Evolutionary conservation across 2,329 filamentous ascomycete species (phyloP), one percentile per base, ranked within the genome.

Genomic region (Hymenoscyphus linearis): DNA sequence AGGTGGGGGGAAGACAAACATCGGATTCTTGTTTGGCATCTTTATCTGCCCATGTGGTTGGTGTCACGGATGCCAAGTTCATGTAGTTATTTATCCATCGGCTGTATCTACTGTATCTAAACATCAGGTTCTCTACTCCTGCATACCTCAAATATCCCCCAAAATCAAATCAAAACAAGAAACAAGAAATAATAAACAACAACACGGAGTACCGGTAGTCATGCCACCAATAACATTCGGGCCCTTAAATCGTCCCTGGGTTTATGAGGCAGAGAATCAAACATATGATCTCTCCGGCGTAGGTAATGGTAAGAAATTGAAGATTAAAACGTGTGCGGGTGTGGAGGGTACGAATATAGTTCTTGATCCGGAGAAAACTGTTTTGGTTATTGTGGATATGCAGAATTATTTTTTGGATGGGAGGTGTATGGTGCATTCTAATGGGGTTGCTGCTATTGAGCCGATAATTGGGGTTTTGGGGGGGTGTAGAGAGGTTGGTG

Each of bases 341-440:
- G 62, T 67, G 13, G 37, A 67, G 1, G 69, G 64, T 12, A 73
- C 72, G 12, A 69, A 68, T 67, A 52, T 80, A 55, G 73, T 71
- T 10, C 71, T 82, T 44, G 72, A 73, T 18, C 76, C 79, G 5
- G 62, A 67, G 12, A 73, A 73, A 22, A 75, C 76, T n/a, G 80
- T 78, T 3, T 71, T 83, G 1, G 74, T 83, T 13, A 75, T 83
- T 40, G 75, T 83, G 54, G 80, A 82, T 71, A 78, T 81, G 76
- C 79, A 82, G 72, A 82, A 82, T 67, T 79, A 76, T 75, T 81
- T 82, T 69, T 73, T 84, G 27, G 76, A 71, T 71, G 73, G 66
- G 54, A 71, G 57, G 57, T 82, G 70, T 69, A 77, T 71, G 66
- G 71, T 69, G 52, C 78, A 76, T 62, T 74, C 72, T 37, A 73